These are phyloP conservation scores for Diospyros kaki DNA, from an alignment of 148 eudicot species.

Conservation along the genomic window DNA sequence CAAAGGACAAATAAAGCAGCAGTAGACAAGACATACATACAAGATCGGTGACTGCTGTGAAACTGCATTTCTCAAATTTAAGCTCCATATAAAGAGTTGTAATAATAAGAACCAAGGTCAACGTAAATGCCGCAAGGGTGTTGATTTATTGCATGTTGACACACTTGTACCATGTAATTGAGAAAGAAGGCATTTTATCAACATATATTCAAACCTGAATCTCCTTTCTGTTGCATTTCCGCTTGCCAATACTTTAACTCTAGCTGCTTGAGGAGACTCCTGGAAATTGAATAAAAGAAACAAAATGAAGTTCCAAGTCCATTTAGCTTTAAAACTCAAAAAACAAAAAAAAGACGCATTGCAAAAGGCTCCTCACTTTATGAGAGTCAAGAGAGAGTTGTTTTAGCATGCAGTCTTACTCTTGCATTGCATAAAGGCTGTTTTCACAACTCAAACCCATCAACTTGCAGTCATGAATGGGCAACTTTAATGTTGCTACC, in stretches of 20 bases:
- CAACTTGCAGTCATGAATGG: no score
- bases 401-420: no score
- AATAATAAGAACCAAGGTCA: not conserved
- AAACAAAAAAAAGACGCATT: not conserved
- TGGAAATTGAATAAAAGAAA: constrained; percentile 23
- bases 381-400: no score
- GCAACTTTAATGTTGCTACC: no score
- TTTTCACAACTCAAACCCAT: no score
- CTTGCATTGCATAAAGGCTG: no score
- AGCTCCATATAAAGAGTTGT: not conserved
- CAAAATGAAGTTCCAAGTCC: not conserved
- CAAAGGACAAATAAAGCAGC: not conserved
- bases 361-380: no score
- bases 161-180: not conserved
- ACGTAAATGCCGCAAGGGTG: not conserved
- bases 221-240: constrained; percentile 97
- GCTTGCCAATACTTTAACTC: constrained; percentile 96
- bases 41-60: not conserved
- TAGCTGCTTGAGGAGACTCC: constrained; percentile 99
- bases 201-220: constrained; percentile 59
- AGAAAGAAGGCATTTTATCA: not conserved
- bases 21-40: not conserved
- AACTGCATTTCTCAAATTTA: constrained; percentile 1
- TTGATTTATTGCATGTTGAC: not conserved
- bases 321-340: not conserved